Base-by-base conservation (phyloP, 805 yeast species). In the Pichia sporocuriosa region DNA sequence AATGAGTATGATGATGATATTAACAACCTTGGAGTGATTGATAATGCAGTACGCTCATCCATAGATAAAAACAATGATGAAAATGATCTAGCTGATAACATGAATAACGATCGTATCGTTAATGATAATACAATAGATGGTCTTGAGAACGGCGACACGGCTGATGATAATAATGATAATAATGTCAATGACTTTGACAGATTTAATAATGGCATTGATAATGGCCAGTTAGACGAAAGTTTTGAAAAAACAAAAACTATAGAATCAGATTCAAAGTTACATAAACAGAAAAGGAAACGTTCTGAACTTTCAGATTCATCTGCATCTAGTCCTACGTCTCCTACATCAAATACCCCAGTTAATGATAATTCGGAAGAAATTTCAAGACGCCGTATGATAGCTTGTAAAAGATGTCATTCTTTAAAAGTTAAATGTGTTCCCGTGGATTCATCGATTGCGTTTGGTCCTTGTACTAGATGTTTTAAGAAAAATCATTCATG, bases 401-500 rank as follows among this genome's bases (percentile, higher is more conserved):
- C 84, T 2, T 79, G 85, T 57, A 76, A 73, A 48, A 67, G 76
- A n/a, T 88, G 97, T 56, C 95, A 90, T 53, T 59, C 84, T 0
- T 69, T 86, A 38, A 88, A 88, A 56, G 96, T 88, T 26, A 78
- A 82, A 51, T 88, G 97, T 61, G 77, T 82, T 7, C 93, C 95
- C 0, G 67, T 81, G 1, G 80, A 80, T 54, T 59, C 68, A 31
- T 53, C 66, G 24, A 73, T 80, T 44, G 79, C 79, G 9, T 59
- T 68, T 2, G 79, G 82, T 3, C 77, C 89, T 0, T 88, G 97
- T 61, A 63, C 73, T 11, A 69, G 96, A 32, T 88, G 97, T 55
- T 47, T 73, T 20, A 83, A 78, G 56, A 69, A 81, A 23, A 70
- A 73, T 31, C 69, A 78, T 47, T 60, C 59, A 26, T 88, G 97